A percentile compares a stretch with the other conserved stretches of the same genome.
These are phyloP conservation scores for Podila verticillata DNA, from an alignment of 192 early-diverging fungal genomes.

Conservation along the genomic window DNA sequence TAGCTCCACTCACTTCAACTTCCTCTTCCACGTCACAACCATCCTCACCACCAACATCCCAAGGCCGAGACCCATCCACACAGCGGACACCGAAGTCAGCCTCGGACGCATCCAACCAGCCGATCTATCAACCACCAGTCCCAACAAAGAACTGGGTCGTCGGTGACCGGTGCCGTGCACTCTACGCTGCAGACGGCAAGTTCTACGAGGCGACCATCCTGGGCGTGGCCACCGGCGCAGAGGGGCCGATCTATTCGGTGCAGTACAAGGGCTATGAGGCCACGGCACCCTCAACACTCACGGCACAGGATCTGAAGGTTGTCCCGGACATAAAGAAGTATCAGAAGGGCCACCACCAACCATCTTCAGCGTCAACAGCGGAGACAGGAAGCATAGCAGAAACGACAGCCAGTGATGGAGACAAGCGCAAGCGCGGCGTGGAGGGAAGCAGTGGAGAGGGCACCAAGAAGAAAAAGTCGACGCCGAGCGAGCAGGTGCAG, in stretches of 20 bases:
- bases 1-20: background rate
- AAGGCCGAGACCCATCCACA: background rate
- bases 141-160: conserved; percentile 53
- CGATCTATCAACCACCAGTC: conserved; percentile 27
- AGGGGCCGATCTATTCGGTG: conserved; percentile 64
- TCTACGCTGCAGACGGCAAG: conserved; percentile 72
- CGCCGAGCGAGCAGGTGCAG: conserved; percentile 67
- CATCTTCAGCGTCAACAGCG: conserved; percentile 24
- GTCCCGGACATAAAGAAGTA: conserved; percentile 56
- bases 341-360: conserved; percentile 2
- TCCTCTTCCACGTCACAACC: conserved; percentile 19
- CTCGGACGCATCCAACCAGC: conserved; percentile 11
- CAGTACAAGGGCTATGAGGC: conserved; percentile 71
- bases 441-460: conserved; percentile 27
- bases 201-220: conserved; percentile 70
- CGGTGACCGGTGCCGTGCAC: conserved; percentile 71
- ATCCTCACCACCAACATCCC: conserved; percentile 8
- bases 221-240: conserved; percentile 61
- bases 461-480: conserved; percentile 60
- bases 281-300: conserved; percentile 58
- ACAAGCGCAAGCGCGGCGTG: conserved; percentile 12
- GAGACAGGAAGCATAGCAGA: conserved; percentile 33
- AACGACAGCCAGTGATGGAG: conserved; percentile 35
- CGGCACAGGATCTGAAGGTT: conserved; percentile 57
- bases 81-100: background rate